Percentiles rank a stretch among this genome's conserved stretches.
These are phyloP conservation scores for Globisporangium emineosum DNA, from an alignment of 352 stramenopile genomes.

Conservation along the genomic window DNA sequence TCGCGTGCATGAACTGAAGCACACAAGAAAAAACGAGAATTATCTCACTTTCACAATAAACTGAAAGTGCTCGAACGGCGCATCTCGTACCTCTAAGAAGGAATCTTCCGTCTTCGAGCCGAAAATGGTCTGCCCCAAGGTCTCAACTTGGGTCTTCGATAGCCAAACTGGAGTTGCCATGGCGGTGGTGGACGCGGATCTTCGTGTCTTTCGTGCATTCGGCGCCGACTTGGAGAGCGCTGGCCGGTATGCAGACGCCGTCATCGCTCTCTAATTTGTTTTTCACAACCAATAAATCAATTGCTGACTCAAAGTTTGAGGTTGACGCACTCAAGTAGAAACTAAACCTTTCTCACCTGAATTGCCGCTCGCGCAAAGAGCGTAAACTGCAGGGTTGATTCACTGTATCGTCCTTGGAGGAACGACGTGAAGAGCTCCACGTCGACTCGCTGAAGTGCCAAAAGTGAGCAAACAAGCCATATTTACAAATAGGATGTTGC, in stretches of 20 bases:
- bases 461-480: background rate
- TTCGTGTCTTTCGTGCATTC: constrained; percentile 23
- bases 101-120: constrained; percentile 42
- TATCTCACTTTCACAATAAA: background rate
- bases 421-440: constrained; percentile 62
- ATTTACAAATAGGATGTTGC: background rate
- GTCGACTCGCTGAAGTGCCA: constrained; percentile 31
- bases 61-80: background rate
- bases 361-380: constrained; percentile 39
- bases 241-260: constrained; percentile 26
- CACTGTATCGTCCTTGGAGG: constrained; percentile 46
- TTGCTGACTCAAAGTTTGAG: background rate
- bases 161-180: constrained; percentile 32
- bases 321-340: background rate
- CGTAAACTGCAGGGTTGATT: constrained; percentile 50
- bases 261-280: constrained; percentile 23
- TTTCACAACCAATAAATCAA: background rate
- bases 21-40: background rate
- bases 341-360: constrained; percentile 41
- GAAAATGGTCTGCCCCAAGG: constrained; percentile 40
- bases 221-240: constrained; percentile 14
- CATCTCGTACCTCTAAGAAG: constrained; percentile 38
- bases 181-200: constrained; percentile 13
- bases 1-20: constrained; percentile 39
- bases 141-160: constrained; percentile 44